Conservation (phyloP, 2,329 filamentous ascomycete genomes). For the Aspergillus pseudoterreus region DNA sequence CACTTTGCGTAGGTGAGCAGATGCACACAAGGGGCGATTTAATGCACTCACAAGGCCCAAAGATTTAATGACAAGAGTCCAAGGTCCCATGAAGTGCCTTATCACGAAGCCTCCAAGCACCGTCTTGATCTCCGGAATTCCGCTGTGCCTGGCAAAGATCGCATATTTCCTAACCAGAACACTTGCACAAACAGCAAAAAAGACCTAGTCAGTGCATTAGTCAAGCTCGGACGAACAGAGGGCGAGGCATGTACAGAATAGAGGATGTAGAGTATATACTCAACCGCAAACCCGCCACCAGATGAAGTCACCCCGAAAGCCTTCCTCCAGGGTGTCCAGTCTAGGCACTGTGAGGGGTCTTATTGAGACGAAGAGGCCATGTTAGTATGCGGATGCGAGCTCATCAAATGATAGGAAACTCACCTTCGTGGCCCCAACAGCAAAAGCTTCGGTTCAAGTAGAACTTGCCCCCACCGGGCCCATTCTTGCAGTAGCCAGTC, state of each 20-base stretch:
- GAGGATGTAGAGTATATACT: slow-evolving; percentile 82
- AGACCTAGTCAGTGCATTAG: slow-evolving; percentile 50
- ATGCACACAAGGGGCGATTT: slow-evolving; percentile 13
- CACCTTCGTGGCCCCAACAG: slow-evolving; percentile 80
- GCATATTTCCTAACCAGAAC: slow-evolving; percentile 80
- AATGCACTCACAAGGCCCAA: slow-evolving; percentile 66
- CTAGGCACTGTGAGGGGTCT: slow-evolving; percentile 73
- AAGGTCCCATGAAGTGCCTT: slow-evolving; percentile 74
- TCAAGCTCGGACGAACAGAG: background rate
- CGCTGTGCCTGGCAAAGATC: slow-evolving; percentile 85
- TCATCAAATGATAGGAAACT: slow-evolving; percentile 8
- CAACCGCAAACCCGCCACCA: slow-evolving; percentile 73
- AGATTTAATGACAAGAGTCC: slow-evolving; percentile 88
- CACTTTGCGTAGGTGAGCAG: slow-evolving; percentile 53
- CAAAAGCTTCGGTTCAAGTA: slow-evolving; percentile 91
- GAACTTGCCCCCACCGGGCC: slow-evolving; percentile 76
- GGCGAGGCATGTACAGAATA: slow-evolving; percentile 64
- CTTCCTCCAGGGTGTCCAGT: slow-evolving; percentile 82
- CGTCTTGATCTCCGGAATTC: slow-evolving; percentile 97
- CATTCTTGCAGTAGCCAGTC: slow-evolving; percentile 76
- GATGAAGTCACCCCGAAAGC: slow-evolving; percentile 64
- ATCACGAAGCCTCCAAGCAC: slow-evolving; percentile 93
- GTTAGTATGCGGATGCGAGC: background rate
- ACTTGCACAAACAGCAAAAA: slow-evolving; percentile 74
- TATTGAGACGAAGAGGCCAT: slow-evolving; percentile 5